These are phyloP conservation scores for Podila epigama DNA, from an alignment of 192 early-diverging fungal genomes.

Conservation along the genomic window DNA sequence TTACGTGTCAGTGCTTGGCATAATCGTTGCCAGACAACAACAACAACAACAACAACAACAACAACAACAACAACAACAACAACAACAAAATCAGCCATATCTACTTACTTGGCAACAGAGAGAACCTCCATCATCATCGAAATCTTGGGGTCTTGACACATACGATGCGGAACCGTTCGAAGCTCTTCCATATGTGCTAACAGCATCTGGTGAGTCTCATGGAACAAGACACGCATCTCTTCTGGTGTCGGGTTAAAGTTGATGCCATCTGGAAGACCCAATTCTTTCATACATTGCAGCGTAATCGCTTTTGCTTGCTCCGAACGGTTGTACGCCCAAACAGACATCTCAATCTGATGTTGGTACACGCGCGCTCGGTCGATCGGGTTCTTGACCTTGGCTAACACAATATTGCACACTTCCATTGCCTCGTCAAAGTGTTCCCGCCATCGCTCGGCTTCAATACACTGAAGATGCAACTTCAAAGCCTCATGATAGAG, in stretches of 20 bases:
- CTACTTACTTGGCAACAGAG: conserved; percentile 18
- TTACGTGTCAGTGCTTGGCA: no score
- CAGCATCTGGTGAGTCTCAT: conserved; percentile 26
- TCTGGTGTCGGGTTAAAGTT: conserved; percentile 18
- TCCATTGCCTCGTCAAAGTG: conserved; percentile 44
- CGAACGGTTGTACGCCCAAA: conserved; percentile 33
- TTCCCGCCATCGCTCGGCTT: conserved; percentile 44
- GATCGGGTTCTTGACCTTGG: conserved; percentile 30
- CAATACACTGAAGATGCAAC: conserved; percentile 41
- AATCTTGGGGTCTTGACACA: conserved; percentile 20
- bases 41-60: no score
- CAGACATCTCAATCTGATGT: conserved; percentile 48
- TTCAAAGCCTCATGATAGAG: conserved; percentile 37
- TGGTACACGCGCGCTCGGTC: conserved; percentile 37
- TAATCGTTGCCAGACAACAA: no score
- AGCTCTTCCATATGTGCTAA: conserved; percentile 21
- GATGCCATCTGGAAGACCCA: conserved; percentile 12
- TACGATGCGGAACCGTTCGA: conserved; percentile 13
- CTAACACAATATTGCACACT: conserved; percentile 23
- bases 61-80: no score
- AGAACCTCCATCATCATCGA: conserved; percentile 46
- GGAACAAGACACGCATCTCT: conserved; percentile 21
- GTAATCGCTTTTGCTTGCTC: conserved; percentile 17
- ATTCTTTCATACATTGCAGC: conserved; percentile 23
- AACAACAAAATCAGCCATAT: no score